Evolutionary conservation across 306 rosid species (phyloP).

Genomic region (Gleditsia sinensis): DNA sequence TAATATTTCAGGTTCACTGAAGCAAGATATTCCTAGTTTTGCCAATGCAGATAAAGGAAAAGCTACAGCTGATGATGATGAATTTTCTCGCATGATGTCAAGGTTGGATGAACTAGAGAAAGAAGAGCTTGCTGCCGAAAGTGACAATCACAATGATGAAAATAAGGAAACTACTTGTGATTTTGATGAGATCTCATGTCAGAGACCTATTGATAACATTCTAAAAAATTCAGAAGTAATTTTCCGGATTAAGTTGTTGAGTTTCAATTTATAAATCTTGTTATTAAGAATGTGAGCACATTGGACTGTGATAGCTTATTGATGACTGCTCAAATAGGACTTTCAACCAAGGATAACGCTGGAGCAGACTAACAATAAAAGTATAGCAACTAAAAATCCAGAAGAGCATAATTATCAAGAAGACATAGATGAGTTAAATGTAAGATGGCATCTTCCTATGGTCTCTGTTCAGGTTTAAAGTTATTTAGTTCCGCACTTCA

Average conservation of each 20-base stretch:
- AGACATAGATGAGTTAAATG: constrained; percentile 55
- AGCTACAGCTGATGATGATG: constrained; percentile 50
- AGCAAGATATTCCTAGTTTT: constrained; percentile 41
- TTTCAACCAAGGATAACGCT: constrained; percentile 33
- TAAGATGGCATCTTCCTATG: constrained; percentile 45
- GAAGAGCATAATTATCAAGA: constrained; percentile 29
- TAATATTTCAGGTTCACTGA: constrained; percentile 47
- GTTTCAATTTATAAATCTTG: constrained; percentile 36
- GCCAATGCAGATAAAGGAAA: constrained; percentile 32
- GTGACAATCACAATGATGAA: constrained; percentile 34
- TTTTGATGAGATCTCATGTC: constrained; percentile 41
- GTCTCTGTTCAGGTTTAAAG: constrained; percentile 23
- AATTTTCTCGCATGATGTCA: constrained; percentile 56
- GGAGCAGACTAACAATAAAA: constrained; percentile 36
- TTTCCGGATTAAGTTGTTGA: constrained; percentile 29
- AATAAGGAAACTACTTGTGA: constrained; percentile 44
- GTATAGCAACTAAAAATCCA: constrained; percentile 21
- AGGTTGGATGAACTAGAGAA: constrained; percentile 77
- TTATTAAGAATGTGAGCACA: constrained; percentile 19
- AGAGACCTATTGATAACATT: constrained; percentile 40
- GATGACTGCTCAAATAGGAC: constrained; percentile 41
- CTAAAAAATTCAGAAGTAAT: constrained; percentile 49
- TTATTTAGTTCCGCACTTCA: constrained; percentile 26
- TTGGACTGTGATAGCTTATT: constrained; percentile 20
- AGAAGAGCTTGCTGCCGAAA: constrained; percentile 78